Evolutionary conservation across 805 yeast species (phyloP).

Genomic region (Isabelozyma rhagii): DNA sequence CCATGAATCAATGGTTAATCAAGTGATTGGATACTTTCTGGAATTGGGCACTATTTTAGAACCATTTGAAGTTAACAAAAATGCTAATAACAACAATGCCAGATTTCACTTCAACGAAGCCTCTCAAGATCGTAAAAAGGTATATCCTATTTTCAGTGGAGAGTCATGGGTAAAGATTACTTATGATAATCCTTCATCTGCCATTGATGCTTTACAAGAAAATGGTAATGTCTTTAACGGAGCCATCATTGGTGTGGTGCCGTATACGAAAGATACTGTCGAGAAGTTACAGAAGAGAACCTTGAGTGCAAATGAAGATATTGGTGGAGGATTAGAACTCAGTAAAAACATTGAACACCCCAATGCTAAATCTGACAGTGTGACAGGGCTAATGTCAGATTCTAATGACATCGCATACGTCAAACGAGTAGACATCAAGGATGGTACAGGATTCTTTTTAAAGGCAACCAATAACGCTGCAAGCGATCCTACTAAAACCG

Average conservation of each 20-base stretch:
- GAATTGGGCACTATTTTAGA: conserved; percentile 81
- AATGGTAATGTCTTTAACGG: conserved; percentile 74
- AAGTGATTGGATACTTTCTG: conserved; percentile 67
- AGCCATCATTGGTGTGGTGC: conserved; percentile 61
- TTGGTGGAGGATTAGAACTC: conserved; percentile 36
- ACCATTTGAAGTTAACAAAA: conserved; percentile 48
- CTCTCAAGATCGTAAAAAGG: conserved; percentile 8
- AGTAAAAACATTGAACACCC: conserved; percentile 5
- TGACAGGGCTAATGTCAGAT: not conserved
- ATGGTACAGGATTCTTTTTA: conserved; percentile 36
- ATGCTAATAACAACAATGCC: conserved; percentile 5
- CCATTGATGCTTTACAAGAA: conserved; percentile 80
- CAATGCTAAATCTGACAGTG: conserved; percentile 1
- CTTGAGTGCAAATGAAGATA: conserved; percentile 43
- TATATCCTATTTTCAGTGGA: conserved; percentile 75
- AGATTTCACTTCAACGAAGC: conserved; percentile 5
- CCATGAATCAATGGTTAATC: conserved; percentile 68
- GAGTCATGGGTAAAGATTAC: conserved; percentile 90
- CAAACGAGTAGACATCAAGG: conserved; percentile 36
- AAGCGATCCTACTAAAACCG: conserved; percentile 15
- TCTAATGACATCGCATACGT: conserved; percentile 12
- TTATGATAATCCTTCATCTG: conserved; percentile 70
- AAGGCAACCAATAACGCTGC: conserved; percentile 15
- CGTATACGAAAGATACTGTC: conserved; percentile 58
- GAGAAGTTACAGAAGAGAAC: conserved; percentile 54